Base-by-base conservation (phyloP, 352 stramenopile genomes). In the Peronospora farinosa region DNA sequence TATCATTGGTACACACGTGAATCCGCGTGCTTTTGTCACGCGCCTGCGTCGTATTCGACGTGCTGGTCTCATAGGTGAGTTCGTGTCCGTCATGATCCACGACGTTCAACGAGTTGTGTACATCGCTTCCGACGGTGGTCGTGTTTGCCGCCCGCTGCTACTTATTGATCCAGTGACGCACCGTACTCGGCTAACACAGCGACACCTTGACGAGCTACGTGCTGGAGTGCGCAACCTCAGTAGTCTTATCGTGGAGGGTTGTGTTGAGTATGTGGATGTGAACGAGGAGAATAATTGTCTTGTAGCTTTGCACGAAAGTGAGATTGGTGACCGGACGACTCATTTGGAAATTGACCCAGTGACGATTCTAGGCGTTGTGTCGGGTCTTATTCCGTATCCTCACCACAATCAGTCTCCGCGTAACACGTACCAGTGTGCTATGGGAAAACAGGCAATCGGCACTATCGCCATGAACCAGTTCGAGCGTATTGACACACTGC, bases 221-320 rank as follows among this genome's bases (percentile, higher is more conserved):
- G 71, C 78, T 12, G 78, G 80, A 21, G 73, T 86, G 19, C 79
- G 84, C 13, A 68, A 88, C 38, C 78, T 96, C 45, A 69, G 80
- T 57, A 83, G 74, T 48, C 57, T 96, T n/a, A 91, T 96, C 51
- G 74, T 92, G 27, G 78, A 98, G 60, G 96, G 96, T 15, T 91
- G 98, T 32, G 96, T 99, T 28, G 97, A 99, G 65, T 99, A 99
- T 74, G 92, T 99, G 21, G 97, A 99, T 69, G 97, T 99, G 54
- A 99, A 99, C 65, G 97, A 99, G 78, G 96, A 99, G 66, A 99
- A 99, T 74, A 99, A 99, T 54, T 99, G 96, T 65, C 74, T 99
- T 35, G 96, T 99, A 40, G 95, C 96, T 7, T 77, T 99, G 12
- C 91, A 95, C 41, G 92, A 98, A 66, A 81, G 76, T 51, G 83